Percentiles rank a stretch among this genome's conserved stretches.
Evolutionary conservation across 371 early-diverging fungal genomes (phyloP).

Genomic region (Mortierella sp.): DNA sequence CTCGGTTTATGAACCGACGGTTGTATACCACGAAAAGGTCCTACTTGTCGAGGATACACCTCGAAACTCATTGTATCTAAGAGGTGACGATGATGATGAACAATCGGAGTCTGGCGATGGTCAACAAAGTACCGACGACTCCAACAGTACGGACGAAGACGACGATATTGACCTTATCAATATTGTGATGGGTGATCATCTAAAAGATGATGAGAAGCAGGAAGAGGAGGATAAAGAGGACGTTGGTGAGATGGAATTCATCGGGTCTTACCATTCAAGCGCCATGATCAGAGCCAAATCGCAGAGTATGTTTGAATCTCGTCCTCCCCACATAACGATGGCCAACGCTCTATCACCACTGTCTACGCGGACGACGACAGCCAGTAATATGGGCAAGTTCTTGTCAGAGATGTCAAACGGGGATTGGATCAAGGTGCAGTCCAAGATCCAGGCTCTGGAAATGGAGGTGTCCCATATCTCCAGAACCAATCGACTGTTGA

Average conservation of each 20-base stretch:
- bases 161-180: no score
- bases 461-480: conserved; percentile 40
- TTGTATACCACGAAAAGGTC: neutral
- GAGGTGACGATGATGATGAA: neutral
- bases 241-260: neutral
- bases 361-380: no score
- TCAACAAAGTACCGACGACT: neutral
- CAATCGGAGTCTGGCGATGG: neutral
- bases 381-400: neutral
- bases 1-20: conserved; percentile 2
- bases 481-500: conserved; percentile 34
- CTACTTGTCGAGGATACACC: neutral
- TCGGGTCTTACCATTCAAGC: neutral
- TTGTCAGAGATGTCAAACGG: conserved; percentile 21
- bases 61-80: neutral
- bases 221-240: neutral
- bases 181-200: no score
- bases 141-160: neutral
- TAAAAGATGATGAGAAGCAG: neutral
- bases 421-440: conserved; percentile 45
- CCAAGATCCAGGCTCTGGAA: conserved; percentile 42
- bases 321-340: neutral
- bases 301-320: no score
- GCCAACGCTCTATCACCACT: neutral
- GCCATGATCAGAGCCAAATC: no score